Evolutionary conservation across 805 yeast genomes (phyloP).

Genomic region (Candida sphagnicola): DNA sequence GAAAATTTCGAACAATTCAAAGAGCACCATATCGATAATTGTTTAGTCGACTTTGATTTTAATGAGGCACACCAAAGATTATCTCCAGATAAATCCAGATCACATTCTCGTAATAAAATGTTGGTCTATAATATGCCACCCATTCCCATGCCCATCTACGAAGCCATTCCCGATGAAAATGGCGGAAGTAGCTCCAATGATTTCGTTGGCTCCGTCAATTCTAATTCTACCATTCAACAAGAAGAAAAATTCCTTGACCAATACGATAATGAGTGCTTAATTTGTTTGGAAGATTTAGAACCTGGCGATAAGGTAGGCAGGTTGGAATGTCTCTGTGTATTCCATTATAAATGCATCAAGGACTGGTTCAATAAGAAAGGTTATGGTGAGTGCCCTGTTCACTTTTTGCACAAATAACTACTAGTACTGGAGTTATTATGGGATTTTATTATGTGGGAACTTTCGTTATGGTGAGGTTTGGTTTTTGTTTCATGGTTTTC

Average conservation of each 20-base stretch:
- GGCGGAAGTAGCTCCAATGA: conserved; percentile 13
- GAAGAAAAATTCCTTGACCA: conserved; percentile 9
- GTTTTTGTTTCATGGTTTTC: conserved; percentile 1
- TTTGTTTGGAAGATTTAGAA: conserved; percentile 83
- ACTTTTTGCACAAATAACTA: conserved; percentile 35
- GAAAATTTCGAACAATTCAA: conserved; percentile 36
- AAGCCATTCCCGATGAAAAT: conserved; percentile 21
- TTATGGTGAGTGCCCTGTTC: conserved; percentile 84
- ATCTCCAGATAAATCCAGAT: conserved; percentile 16
- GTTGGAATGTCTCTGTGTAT: conserved; percentile 89
- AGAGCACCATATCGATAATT: conserved; percentile 67
- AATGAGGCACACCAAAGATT: conserved; percentile 50
- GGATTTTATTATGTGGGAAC: conserved; percentile 2
- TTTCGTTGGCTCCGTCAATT: conserved; percentile 18
- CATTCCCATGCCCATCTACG: conserved; percentile 37
- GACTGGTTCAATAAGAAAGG: conserved; percentile 89
- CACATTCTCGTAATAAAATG: conserved; percentile 67
- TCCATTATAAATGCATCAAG: conserved; percentile 86
- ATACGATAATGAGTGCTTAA: conserved; percentile 75
- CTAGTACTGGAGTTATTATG: background rate
- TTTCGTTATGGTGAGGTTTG: background rate
- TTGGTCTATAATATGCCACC: conserved; percentile 65
- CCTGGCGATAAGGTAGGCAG: conserved; percentile 91
- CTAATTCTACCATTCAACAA: conserved; percentile 16
- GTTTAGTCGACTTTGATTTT: conserved; percentile 70